These are phyloP conservation scores for Candida michaelii DNA, from an alignment of 805 yeast species.

Conservation along the genomic window DNA sequence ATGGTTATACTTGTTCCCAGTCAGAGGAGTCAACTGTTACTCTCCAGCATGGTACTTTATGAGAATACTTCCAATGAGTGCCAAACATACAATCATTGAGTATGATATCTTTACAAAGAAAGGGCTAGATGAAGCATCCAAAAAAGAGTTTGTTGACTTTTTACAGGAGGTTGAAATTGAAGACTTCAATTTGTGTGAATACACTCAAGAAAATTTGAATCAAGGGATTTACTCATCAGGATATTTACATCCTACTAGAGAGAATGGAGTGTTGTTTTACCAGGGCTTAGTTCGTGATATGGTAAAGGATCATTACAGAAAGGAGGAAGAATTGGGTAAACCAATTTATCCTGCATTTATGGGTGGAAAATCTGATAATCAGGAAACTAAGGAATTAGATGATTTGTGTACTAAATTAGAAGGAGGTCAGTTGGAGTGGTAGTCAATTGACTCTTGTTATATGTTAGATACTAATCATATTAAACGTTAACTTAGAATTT, in stretches of 20 bases:
- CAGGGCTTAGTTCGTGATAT: slow-evolving; percentile 55
- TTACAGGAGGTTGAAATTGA: slow-evolving; percentile 55
- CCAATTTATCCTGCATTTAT: slow-evolving; percentile 54
- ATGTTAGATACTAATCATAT: too few relatives aligned
- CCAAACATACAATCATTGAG: slow-evolving; percentile 55
- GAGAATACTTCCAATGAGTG: slow-evolving; percentile 55
- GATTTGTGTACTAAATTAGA: slow-evolving; percentile 50
- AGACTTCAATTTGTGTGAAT: slow-evolving; percentile 58
- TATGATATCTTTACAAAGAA: slow-evolving; percentile 63
- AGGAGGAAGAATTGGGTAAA: slow-evolving; percentile 46
- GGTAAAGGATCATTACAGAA: slow-evolving; percentile 53
- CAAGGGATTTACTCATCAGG: slow-evolving; percentile 62
- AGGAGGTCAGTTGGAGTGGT: slow-evolving; percentile 5
- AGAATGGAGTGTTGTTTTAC: slow-evolving; percentile 57
- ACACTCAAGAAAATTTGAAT: slow-evolving; percentile 60
- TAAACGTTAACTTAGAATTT: too few relatives aligned
- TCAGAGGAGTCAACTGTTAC: slow-evolving; percentile 61
- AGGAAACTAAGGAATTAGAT: slow-evolving; percentile 48
- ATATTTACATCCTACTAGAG: slow-evolving; percentile 57
- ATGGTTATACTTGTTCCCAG: slow-evolving; percentile 63
- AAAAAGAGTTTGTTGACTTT: slow-evolving; percentile 63
- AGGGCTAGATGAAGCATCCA: slow-evolving; percentile 51
- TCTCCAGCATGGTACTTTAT: slow-evolving; percentile 68
- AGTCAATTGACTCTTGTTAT: too few relatives aligned
- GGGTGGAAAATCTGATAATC: slow-evolving; percentile 40